A percentile compares a stretch with the other conserved stretches of the same genome.
Evolutionary conservation across 306 rosid genomes (phyloP).

Genomic region (Cucurbita pepo): DNA sequence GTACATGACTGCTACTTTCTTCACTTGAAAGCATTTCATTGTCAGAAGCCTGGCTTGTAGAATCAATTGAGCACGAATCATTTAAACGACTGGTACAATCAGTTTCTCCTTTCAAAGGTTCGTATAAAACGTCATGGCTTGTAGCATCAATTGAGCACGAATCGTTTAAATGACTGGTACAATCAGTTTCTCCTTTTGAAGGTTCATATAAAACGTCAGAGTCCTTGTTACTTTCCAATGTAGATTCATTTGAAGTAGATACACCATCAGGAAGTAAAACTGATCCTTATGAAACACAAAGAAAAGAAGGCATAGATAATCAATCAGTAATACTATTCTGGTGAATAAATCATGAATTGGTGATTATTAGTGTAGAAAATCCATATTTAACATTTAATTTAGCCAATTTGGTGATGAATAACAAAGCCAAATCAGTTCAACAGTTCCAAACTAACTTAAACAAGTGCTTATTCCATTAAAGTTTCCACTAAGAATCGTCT

Average conservation of each 20-base stretch:
- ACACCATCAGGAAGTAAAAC: slow-evolving; percentile 18
- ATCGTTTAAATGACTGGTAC: slow-evolving; percentile 16
- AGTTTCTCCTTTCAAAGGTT: slow-evolving; percentile 3
- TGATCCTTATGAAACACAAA: slow-evolving; percentile 31
- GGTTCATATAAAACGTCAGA: slow-evolving; percentile 11
- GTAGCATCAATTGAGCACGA: slow-evolving; percentile 12
- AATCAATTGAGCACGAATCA: slow-evolving; percentile 14
- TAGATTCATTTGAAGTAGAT: slow-evolving; percentile 41
- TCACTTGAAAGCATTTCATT: slow-evolving; percentile 15
- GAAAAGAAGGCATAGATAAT: background rate
- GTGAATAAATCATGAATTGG: background rate
- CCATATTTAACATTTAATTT: background rate
- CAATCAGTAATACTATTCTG: background rate
- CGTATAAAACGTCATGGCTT: background rate
- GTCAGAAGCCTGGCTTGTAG: slow-evolving; percentile 11
- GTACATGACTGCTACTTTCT: slow-evolving; percentile 10
- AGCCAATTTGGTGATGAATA: background rate
- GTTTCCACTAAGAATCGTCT: background rate
- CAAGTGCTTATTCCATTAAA: background rate
- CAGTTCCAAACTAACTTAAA: background rate
- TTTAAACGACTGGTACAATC: slow-evolving; percentile 12
- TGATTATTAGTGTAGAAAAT: background rate
- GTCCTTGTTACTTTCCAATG: slow-evolving; percentile 20
- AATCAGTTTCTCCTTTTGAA: slow-evolving; percentile 8
- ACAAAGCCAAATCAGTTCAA: background rate